Percentiles rank a stretch among this genome's conserved stretches.
Evolutionary conservation across 2,329 filamentous ascomycete genomes (phyloP).

Genomic region (Ceratocystis alfenasii): DNA sequence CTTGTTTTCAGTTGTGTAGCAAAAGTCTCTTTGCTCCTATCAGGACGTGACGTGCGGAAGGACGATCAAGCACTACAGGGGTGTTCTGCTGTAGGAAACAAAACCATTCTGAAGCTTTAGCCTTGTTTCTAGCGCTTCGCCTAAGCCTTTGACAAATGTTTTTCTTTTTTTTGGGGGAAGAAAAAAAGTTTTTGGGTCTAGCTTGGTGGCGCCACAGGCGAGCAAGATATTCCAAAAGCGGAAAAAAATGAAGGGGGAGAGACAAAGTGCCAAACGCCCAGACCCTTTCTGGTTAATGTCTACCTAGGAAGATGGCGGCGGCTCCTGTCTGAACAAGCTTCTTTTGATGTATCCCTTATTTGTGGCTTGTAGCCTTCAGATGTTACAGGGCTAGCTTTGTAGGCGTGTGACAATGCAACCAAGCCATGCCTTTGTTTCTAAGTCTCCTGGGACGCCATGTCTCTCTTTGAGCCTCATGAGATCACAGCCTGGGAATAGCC

Average conservation of each 20-base stretch:
- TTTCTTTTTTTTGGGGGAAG: too few species aligned
- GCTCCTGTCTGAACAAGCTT: background rate
- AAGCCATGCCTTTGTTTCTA: background rate
- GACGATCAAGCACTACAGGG: constrained; percentile 10
- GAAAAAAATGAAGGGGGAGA: background rate
- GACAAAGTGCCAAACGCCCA: background rate
- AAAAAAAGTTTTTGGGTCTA: too few species aligned
- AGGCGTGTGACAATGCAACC: background rate
- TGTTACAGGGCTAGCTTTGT: background rate
- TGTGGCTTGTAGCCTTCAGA: background rate
- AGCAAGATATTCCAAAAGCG: too few species aligned
- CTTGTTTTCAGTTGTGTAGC: constrained; percentile 5
- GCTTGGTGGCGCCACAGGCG: too few species aligned
- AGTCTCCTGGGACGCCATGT: background rate
- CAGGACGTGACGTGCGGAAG: constrained; percentile 1
- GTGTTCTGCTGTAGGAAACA: background rate
- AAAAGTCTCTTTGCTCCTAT: background rate
- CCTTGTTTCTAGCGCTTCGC: background rate
- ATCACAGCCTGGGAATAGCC: background rate
- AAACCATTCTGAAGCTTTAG: constrained; percentile 6
- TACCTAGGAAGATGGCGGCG: background rate
- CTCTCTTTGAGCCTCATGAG: background rate
- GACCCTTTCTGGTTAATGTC: background rate
- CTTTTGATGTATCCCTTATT: background rate
- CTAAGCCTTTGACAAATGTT: background rate